These are phyloP conservation scores for Ceratocystis harringtonii DNA, from an alignment of 2,329 filamentous ascomycete genomes.

Conservation along the genomic window DNA sequence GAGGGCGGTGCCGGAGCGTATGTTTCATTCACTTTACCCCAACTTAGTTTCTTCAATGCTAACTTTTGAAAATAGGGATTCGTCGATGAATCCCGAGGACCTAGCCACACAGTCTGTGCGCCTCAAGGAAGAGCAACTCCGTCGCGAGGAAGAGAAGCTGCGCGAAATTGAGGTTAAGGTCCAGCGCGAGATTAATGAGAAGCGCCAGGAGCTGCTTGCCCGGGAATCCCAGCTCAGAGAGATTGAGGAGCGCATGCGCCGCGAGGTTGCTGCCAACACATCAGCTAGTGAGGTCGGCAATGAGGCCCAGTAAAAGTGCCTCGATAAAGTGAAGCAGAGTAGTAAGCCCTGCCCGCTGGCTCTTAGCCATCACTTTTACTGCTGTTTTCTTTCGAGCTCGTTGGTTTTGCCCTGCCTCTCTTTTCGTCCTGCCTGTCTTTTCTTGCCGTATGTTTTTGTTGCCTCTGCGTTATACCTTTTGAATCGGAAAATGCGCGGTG, in stretches of 20 bases:
- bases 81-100: slow-evolving; percentile 94
- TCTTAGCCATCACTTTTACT: slow-evolving; percentile 32
- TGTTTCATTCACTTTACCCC: slow-evolving; percentile 29
- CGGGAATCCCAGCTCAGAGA: slow-evolving; percentile 97
- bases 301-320: slow-evolving; percentile 32
- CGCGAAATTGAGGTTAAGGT: slow-evolving; percentile 99
- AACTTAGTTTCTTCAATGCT: slow-evolving; percentile 20
- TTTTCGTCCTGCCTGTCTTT: slow-evolving; percentile 8
- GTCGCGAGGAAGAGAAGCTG: slow-evolving; percentile 98
- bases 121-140: slow-evolving; percentile 98
- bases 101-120: slow-evolving; percentile 93
- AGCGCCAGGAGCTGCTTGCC: slow-evolving; percentile 93
- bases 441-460: slow-evolving; percentile 14
- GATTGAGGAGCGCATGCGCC: slow-evolving; percentile 94
- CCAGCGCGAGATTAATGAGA: slow-evolving; percentile 99
- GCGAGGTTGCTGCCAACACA: slow-evolving; percentile 50
- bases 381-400: slow-evolving; percentile 22
- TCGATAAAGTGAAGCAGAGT: neutral
- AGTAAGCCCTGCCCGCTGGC: slow-evolving; percentile 25
- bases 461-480: slow-evolving; percentile 17
- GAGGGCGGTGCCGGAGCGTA: slow-evolving; percentile 80
- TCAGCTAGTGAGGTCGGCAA: slow-evolving; percentile 26
- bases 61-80: slow-evolving; percentile 39
- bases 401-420: neutral
- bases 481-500: slow-evolving; percentile 14